Evolutionary conservation across 371 early-diverging fungal genomes (phyloP).

Genomic region (Batrachochytrium dendrobatidis): DNA sequence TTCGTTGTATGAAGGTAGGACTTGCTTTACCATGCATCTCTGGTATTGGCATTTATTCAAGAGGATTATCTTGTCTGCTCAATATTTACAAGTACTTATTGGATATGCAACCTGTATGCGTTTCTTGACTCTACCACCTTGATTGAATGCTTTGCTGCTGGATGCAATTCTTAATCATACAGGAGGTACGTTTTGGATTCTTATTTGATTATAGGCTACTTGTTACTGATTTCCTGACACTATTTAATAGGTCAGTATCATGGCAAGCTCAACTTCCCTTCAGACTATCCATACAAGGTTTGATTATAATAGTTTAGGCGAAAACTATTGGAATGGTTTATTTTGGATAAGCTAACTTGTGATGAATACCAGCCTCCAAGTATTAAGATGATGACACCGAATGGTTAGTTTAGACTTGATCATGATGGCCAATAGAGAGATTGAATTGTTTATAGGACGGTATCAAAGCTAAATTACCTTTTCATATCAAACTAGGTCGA

Average conservation of each 20-base stretch:
- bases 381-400: slow-evolving; percentile 92
- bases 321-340: too few species aligned
- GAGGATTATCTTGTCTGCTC: too few species aligned
- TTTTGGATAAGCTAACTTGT: too few species aligned
- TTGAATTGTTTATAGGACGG: too few species aligned
- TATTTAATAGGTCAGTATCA: slow-evolving; percentile 86
- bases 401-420: slow-evolving; percentile 47
- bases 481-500: slow-evolving; percentile 46
- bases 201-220: background rate
- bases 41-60: too few species aligned
- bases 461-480: background rate
- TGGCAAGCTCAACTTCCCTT: slow-evolving; percentile 87
- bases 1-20: slow-evolving; percentile 77
- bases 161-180: background rate
- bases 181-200: background rate
- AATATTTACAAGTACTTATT: too few species aligned
- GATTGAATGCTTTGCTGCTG: too few species aligned
- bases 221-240: background rate
- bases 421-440: too few species aligned
- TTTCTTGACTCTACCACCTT: too few species aligned
- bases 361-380: slow-evolving; percentile 71
- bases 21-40: background rate
- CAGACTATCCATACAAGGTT: slow-evolving; percentile 87
- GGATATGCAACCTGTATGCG: too few species aligned
- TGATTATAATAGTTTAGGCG: too few species aligned